phyloP scores from a whole-genome alignment of 148 eudicot species.

The Polygonum maritimum region DNA sequence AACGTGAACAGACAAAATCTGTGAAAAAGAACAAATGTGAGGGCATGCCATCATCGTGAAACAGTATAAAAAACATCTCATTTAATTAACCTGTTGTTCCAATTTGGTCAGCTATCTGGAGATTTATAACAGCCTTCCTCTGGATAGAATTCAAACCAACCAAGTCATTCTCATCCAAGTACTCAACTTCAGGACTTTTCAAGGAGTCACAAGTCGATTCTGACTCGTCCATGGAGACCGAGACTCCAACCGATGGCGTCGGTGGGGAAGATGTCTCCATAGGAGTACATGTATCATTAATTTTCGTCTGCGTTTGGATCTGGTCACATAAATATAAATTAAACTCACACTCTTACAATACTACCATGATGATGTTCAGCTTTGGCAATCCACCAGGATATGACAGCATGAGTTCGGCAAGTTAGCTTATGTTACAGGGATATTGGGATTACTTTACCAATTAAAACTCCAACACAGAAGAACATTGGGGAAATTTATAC shows the following conservation, averaged over 20 bases:
- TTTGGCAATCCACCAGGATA: neutral
- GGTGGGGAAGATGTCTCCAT: constrained; percentile 34
- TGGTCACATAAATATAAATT: neutral
- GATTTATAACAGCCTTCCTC: constrained; percentile 49
- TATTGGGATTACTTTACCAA: constrained; percentile 5
- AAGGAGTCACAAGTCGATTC: constrained; percentile 70
- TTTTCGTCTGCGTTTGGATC: neutral
- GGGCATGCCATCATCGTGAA: constrained; percentile 7
- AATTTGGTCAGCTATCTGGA: constrained; percentile 47
- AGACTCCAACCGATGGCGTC: constrained; percentile 32
- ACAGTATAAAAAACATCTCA: neutral
- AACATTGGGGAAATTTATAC: too few species aligned
- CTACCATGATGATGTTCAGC: neutral
- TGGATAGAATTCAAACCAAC: constrained; percentile 53
- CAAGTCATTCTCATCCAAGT: constrained; percentile 51
- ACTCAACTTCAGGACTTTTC: constrained; percentile 82
- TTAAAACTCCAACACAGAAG: too few species aligned
- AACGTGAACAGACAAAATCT: neutral
- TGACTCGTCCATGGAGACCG: constrained; percentile 71
- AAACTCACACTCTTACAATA: neutral
- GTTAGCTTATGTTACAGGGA: neutral
- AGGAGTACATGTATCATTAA: too few species aligned
- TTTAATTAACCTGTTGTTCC: constrained; percentile 36
- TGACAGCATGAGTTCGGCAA: neutral
- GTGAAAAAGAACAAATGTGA: too few species aligned